Evolutionary conservation across 306 rosid species (phyloP), one percentile per base, ranked within the genome.

Genomic region (Glycine soja): DNA sequence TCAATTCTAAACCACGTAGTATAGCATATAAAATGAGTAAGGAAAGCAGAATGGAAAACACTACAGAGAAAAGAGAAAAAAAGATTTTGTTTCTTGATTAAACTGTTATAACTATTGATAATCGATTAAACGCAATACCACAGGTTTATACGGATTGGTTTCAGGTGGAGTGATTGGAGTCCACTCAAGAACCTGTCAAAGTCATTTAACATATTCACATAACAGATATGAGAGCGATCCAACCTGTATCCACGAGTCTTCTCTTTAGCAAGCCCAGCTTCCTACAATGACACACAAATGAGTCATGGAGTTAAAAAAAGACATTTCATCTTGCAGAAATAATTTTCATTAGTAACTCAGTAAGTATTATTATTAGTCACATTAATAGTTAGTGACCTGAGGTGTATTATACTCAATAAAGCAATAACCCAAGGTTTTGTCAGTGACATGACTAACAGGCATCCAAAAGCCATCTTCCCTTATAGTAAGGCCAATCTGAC

Each of bases 331-430:
- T 46, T 46, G 50, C 11, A 46, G 3, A 46, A 46, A 46, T 46
- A 46, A 46, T 46, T 46, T 46, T 46, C 50, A 46, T 24, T 2
- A 24, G 30, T 24, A 24, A 24, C 30, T 8, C 11, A 2, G 11
- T 46, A 9, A 46, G 50, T 46, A 46, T 2, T 46, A 46, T 46
- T 46, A 46, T 46, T 46, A 46, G 0, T 8, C 2, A 2, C 38
- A 8, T 50, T 10, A 34, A 50, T 50, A 12, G 54, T 50, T 50
- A 12, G 8, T 14, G 61, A 92, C 97, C 93, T 89, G 92, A 59
- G 97, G 91, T 40, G 92, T 90, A 65, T 83, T 86, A 72, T 80
- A 92, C 86, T 92, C 93, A 52, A 92, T 86, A 84, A 89, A 89
- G 87, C 97, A 90, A 64, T 86, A 90, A 5, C 97, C 97, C 82